phyloP scores from a whole-genome alignment of 148 eudicot species.

The Rhododendron henanense region DNA sequence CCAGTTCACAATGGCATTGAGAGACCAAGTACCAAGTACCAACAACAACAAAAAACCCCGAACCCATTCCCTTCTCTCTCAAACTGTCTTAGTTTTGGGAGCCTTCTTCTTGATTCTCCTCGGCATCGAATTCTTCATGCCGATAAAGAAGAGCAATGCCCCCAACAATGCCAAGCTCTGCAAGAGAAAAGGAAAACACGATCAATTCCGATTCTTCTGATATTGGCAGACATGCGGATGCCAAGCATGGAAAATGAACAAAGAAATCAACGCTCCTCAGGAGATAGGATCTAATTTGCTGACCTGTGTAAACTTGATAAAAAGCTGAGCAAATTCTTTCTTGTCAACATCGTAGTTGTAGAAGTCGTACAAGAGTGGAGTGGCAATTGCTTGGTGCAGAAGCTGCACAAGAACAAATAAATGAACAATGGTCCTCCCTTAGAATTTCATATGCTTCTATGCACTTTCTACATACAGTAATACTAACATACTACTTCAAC shows the following conservation, averaged over 20 bases:
- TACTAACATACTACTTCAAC: not conserved
- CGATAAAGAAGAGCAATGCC: slow-evolving; percentile 74
- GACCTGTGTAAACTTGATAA: slow-evolving; percentile 82
- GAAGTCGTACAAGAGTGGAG: slow-evolving; percentile 86
- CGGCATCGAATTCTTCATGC: slow-evolving; percentile 77
- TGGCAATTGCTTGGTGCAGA: slow-evolving; percentile 65
- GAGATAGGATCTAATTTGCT: not conserved
- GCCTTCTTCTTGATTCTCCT: slow-evolving; percentile 55
- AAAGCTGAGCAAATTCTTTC: slow-evolving; percentile 60
- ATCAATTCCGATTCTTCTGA: not conserved
- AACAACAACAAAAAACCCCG: not conserved
- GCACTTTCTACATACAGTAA: too few relatives aligned
- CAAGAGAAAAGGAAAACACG: not conserved
- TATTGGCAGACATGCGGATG: not conserved
- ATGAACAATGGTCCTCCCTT: not conserved
- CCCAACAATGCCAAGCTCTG: slow-evolving; percentile 83
- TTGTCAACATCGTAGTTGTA: slow-evolving; percentile 82
- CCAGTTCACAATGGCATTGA: not conserved
- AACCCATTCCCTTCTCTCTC: not conserved
- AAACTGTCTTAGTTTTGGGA: slow-evolving; percentile 50
- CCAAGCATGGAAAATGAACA: not conserved
- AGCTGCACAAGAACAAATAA: slow-evolving; percentile 32
- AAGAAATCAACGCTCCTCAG: not conserved
- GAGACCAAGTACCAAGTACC: not conserved
- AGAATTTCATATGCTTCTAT: not conserved